A percentile compares a stretch with the other conserved stretches of the same genome.
phyloP scores from a whole-genome alignment of 305 asterid genomes.

The Fraxinus sp. region DNA sequence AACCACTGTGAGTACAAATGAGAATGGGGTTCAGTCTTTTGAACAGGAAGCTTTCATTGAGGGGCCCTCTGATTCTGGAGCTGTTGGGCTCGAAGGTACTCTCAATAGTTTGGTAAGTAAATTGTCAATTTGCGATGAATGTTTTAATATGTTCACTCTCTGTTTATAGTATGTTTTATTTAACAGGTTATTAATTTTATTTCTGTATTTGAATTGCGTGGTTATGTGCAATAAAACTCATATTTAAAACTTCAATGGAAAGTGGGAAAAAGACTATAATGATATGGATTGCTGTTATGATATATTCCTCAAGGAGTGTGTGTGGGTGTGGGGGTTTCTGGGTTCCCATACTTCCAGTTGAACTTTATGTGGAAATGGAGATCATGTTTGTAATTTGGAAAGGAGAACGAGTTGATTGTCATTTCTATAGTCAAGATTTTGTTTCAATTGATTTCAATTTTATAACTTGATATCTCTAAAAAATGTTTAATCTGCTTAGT shows the following conservation, averaged over 20 bases:
- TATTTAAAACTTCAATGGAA: background rate
- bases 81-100: constrained; percentile 48
- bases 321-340: background rate
- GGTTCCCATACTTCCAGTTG: background rate
- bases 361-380: background rate
- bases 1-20: constrained; percentile 23
- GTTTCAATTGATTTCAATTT: background rate
- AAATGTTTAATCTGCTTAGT: background rate
- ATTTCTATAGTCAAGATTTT: background rate
- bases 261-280: background rate
- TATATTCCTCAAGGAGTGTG: background rate
- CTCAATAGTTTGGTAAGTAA: constrained; percentile 57
- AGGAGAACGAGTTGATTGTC: background rate
- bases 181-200: background rate
- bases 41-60: constrained; percentile 53
- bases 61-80: constrained; percentile 27
- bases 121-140: background rate
- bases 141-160: background rate
- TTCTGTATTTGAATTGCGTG: background rate
- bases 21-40: constrained; percentile 37
- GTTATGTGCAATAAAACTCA: background rate
- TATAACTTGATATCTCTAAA: background rate
- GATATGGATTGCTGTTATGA: background rate
- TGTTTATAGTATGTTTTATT: background rate
- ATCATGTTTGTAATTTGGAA: background rate